Base-by-base conservation (phyloP, 1,139 yeast genomes). In the Diutina mesorugosa region DNA sequence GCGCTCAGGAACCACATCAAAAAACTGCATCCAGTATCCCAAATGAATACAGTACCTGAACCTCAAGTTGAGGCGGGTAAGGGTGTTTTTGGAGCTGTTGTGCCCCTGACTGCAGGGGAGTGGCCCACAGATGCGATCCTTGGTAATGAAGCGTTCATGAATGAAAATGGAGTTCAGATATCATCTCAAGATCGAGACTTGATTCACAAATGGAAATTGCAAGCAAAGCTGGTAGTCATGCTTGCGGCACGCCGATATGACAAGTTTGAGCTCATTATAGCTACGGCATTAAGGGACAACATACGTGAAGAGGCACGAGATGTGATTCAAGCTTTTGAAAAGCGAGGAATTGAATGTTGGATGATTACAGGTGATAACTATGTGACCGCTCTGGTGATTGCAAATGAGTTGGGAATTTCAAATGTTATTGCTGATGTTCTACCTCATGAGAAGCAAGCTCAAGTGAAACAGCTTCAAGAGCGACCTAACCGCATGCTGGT, bases 331-430 rank as follows among this genome's bases (percentile, higher is more conserved):
- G 70, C 68, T 30, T 70, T 87, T 9, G 73, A 77, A 51, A 57
- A 64, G 0, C 69, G 68, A 14, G 75, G 77, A 1, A 79, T 86
- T 45, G 78, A 80, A 28, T 80, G 87, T 56, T 87, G 88, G 85
- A 85, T 85, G 86, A 80, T 78, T 38, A 77, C 81, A 2, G 95
- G 95, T 21, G 95, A 87, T 64, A 85, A 86, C 63, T 72, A 67
- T 54, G 65, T 75, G 16, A 86, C 95, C 0, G 95, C 95, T 0
- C 72, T 73, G 50, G 84, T 89, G 0, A 83, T 87, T 41, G 95
- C 87, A 0, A 63, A 66, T 7, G 86, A 84, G 62, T 72, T 87
- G 41, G 87, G 88, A 0, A 84, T 87, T 30, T 73, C 72, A 2
- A 74, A 80, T 57, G 84, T 87, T n/a, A 74, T 86, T 53, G 85